phyloP scores from a whole-genome alignment of 1,139 yeast genomes.

The Wickerhamiella infanticola region DNA sequence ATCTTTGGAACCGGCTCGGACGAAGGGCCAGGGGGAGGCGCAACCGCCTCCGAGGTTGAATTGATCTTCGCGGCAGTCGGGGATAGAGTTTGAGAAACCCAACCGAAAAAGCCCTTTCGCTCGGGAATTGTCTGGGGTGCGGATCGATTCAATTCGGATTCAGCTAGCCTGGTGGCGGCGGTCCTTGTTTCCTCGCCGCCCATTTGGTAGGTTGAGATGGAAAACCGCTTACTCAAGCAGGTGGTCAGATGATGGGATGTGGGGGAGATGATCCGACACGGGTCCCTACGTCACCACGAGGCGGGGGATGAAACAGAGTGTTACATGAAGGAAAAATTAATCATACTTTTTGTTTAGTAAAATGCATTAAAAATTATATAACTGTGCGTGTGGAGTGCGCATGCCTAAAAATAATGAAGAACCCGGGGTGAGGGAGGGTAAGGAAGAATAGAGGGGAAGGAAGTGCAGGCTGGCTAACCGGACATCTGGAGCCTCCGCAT shows the following conservation, averaged over 20 bases:
- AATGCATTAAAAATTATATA: too few species aligned
- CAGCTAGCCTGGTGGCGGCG: not conserved
- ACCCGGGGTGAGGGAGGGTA: too few species aligned
- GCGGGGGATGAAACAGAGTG: too few species aligned
- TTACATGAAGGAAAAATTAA: too few species aligned
- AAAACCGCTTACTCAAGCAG: not conserved
- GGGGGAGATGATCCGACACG: not conserved
- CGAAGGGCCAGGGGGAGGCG: not conserved
- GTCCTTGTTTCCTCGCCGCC: not conserved
- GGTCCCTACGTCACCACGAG: too few species aligned
- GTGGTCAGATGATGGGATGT: not conserved
- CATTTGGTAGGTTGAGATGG: not conserved
- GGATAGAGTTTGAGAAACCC: not conserved
- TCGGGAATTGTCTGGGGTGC: conserved; percentile 1
- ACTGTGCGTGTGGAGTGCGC: too few species aligned
- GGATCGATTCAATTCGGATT: not conserved
- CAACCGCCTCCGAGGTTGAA: not conserved
- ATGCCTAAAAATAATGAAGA: too few species aligned
- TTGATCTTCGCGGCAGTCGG: not conserved
- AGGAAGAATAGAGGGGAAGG: too few species aligned
- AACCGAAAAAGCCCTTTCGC: not conserved
- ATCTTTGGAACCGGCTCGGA: not conserved
- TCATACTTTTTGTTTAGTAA: too few species aligned
- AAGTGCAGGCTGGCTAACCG: not conserved
- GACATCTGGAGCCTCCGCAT: conserved; percentile 6